Evolutionary conservation across 202 grass and related monocot genomes (phyloP).

Genomic region (Panicum hallii): DNA sequence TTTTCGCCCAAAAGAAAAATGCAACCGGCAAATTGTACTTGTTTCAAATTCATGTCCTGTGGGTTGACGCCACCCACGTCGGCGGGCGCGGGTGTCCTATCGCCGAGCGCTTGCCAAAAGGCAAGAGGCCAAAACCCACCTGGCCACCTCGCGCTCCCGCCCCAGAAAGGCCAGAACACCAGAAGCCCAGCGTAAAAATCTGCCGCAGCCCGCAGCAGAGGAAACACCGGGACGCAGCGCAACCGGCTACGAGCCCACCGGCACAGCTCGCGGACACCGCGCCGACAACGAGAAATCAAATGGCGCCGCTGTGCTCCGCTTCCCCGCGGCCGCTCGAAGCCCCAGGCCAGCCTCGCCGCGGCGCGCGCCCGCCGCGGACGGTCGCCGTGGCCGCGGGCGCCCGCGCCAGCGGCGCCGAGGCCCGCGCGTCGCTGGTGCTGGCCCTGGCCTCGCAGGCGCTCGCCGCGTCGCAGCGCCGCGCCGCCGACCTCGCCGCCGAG

Average conservation of each 20-base stretch:
- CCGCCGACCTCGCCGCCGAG: constrained; percentile 64
- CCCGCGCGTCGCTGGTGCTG: constrained; percentile 77
- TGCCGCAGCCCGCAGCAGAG: background rate
- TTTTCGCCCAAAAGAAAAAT: no score
- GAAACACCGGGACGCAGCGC: background rate
- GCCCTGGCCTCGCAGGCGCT: constrained; percentile 71
- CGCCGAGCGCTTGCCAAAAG: no score
- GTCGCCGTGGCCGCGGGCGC: constrained; percentile 36
- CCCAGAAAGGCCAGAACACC: background rate
- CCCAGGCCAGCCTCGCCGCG: constrained; percentile 18
- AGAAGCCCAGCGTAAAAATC: background rate
- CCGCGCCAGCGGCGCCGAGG: constrained; percentile 52
- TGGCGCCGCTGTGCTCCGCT: constrained; percentile 56
- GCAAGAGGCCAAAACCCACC: no score
- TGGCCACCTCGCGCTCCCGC: background rate
- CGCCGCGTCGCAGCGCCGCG: constrained; percentile 69
- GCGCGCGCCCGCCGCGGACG: constrained; percentile 31
- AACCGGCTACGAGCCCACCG: background rate
- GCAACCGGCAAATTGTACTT: no score
- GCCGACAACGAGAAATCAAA: constrained; percentile 15
- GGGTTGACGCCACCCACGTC: no score
- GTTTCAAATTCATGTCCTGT: no score
- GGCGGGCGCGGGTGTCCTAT: background rate
- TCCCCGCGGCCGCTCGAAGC: constrained; percentile 28
- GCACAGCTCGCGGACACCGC: background rate